Evolutionary conservation across 1,284 basidiomycete species (phyloP).

Genomic region (Trichosporon coremiiforme): DNA sequence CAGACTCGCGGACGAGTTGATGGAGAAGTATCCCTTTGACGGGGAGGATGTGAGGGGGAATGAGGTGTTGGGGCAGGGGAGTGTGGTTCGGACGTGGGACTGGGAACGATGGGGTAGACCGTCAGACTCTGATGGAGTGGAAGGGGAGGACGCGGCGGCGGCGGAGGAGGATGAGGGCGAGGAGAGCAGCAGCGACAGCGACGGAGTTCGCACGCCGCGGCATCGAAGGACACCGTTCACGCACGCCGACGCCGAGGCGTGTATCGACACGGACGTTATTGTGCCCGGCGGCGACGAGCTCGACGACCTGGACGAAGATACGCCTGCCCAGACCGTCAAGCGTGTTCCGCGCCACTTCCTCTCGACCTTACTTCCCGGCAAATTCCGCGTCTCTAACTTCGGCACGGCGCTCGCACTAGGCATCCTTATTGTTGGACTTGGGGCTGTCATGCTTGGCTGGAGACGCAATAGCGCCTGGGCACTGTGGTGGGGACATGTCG

Average conservation of each 20-base stretch:
- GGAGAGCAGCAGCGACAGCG: conserved; percentile 31
- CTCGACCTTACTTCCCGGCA: not conserved
- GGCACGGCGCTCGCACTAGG: conserved; percentile 39
- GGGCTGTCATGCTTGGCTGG: conserved; percentile 46
- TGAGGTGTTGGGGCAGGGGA: conserved; percentile 50
- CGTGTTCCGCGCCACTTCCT: conserved; percentile 1
- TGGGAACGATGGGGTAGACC: conserved; percentile 30
- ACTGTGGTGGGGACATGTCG: conserved; percentile 41
- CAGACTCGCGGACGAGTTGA: conserved; percentile 45
- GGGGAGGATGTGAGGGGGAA: conserved; percentile 42
- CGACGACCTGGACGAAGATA: conserved; percentile 25
- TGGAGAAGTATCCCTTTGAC: conserved; percentile 47
- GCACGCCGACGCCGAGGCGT: conserved; percentile 28
- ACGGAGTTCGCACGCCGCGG: conserved; percentile 21
- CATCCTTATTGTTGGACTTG: conserved; percentile 44
- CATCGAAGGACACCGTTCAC: conserved; percentile 20
- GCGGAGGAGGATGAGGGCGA: conserved; percentile 20
- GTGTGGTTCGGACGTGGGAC: conserved; percentile 49
- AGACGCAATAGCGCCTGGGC: conserved; percentile 34
- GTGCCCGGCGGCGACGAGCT: conserved; percentile 29
- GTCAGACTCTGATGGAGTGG: conserved; percentile 27
- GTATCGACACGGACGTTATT: conserved; percentile 33
- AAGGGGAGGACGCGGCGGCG: conserved; percentile 24
- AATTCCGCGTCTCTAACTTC: not conserved
- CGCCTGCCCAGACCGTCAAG: not conserved